phyloP scores from a whole-genome alignment of 768 basidiomycete genomes.

The Rubroboletus satanas region DNA sequence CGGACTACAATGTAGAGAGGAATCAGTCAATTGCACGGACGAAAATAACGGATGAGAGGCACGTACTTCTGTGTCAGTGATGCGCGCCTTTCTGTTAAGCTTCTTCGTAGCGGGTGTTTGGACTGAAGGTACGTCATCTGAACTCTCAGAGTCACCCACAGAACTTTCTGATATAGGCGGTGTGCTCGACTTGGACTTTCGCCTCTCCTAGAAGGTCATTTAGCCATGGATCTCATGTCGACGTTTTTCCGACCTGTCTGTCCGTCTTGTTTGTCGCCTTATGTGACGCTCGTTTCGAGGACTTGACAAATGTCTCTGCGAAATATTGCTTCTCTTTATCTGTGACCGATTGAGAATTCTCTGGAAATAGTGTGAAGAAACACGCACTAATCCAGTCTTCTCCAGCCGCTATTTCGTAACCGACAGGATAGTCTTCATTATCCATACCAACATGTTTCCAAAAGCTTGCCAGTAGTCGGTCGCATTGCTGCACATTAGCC shows the following conservation, averaged over 20 bases:
- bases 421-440: conserved; percentile 49
- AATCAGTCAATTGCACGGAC: not conserved
- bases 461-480: conserved; percentile 58
- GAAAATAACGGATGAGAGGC: not conserved
- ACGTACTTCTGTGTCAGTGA: conserved; percentile 15
- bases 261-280: conserved; percentile 17
- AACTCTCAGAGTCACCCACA: conserved; percentile 7
- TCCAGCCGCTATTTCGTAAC: conserved; percentile 41
- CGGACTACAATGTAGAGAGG: conserved; percentile 12
- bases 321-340: conserved; percentile 41
- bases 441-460: conserved; percentile 60
- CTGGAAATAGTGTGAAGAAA: not conserved
- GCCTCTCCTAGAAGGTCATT: conserved; percentile 14
- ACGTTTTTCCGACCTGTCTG: conserved; percentile 12
- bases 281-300: conserved; percentile 12
- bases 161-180: conserved; percentile 8
- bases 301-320: conserved; percentile 25
- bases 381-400: conserved; percentile 56
- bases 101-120: not conserved
- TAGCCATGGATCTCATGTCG: not conserved
- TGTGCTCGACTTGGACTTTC: conserved; percentile 10
- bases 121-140: not conserved
- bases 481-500: conserved; percentile 53
- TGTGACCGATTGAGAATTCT: conserved; percentile 13
- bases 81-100: conserved; percentile 1